Conservation (phyloP, 2,329 filamentous ascomycete genomes). For the Xylaria sp. region DNA sequence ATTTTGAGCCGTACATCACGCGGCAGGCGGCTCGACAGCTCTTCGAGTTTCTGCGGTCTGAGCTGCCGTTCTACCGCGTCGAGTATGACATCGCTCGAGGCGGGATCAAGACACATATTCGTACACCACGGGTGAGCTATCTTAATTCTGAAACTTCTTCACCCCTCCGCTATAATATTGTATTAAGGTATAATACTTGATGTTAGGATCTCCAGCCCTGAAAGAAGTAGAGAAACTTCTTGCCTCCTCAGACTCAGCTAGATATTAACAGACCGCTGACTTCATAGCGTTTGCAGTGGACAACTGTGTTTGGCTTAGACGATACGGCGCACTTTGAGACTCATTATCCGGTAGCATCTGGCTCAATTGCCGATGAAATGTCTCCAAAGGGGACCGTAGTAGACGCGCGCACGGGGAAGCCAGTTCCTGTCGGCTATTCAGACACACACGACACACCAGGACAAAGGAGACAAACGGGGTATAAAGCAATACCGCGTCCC, state of each 20-base stretch:
- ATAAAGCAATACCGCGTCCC: conserved; percentile 65
- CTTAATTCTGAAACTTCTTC: neutral
- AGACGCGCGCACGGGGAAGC: conserved; percentile 55
- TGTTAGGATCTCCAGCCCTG: too few relatives aligned
- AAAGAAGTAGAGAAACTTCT: too few relatives aligned
- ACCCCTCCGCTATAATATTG: neutral
- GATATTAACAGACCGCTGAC: conserved; percentile 2
- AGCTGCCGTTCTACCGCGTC: conserved; percentile 80
- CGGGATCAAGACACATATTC: conserved; percentile 69
- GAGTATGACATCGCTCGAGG: conserved; percentile 77
- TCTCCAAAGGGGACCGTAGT: conserved; percentile 45
- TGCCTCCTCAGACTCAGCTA: too few relatives aligned
- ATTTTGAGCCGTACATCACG: conserved; percentile 78
- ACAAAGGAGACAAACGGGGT: conserved; percentile 10
- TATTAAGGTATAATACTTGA: neutral
- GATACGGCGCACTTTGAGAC: conserved; percentile 69
- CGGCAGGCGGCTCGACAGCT: conserved; percentile 64
- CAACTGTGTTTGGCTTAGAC: conserved; percentile 67
- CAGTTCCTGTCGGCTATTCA: conserved; percentile 60
- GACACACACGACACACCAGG: conserved; percentile 53
- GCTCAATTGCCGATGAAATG: conserved; percentile 50
- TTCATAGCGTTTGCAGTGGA: conserved; percentile 53
- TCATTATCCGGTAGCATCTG: neutral
- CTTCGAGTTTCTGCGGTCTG: conserved; percentile 76
- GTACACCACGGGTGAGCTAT: conserved; percentile 51